Base-by-base conservation (phyloP, 805 yeast species). In the Ascoidea tarda region DNA sequence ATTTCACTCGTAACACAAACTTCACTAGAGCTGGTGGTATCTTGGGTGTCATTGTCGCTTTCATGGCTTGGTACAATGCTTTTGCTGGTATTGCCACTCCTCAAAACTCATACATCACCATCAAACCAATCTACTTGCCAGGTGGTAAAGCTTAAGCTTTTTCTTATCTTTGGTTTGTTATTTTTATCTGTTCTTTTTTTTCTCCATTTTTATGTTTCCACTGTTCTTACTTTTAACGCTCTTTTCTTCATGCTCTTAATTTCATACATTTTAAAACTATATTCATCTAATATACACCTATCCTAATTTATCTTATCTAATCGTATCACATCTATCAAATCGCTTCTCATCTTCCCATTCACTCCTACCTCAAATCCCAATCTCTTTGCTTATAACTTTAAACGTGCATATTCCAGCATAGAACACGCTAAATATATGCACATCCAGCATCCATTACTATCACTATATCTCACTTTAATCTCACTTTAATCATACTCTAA, bases 51-150 rank as follows among this genome's bases (percentile, higher is more conserved):
- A 68, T 82, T 5, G 76, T 81, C 33, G 75, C 86, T 0, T 70
- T 80, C 55, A 63, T 79, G 50, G 84, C 84, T 1, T 82, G 83
- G 82, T 82, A 81, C 61, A 81, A 81, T 62, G 87, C 87, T 5
- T 80, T 71, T 58, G 84, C 86, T 2, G 88, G 87, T 73, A 63
- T 78, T 42, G 79, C 87, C 33, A 84, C 75, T 54, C 69, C 68
- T 45, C 82, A 79, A 61, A 85, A 84, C 65, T 70, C 87, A 5
- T 82, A 81, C 62, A 49, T 82, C 48, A 69, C 75, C 31, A 69
- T 72, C 48, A 68, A 69, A 59, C 77, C 78, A 21, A 57, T 73
- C 48, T 71, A 62, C 14, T 66, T 72, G 61, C 72, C 73, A 47
- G 69, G 58, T 49, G 51, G n/a, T 21, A 21, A 21, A 21, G 28